A percentile compares a stretch with the other conserved stretches of the same genome.
Conservation (phyloP, 2,329 filamentous ascomycete genomes). For the Sporothrix sp. region DNA sequence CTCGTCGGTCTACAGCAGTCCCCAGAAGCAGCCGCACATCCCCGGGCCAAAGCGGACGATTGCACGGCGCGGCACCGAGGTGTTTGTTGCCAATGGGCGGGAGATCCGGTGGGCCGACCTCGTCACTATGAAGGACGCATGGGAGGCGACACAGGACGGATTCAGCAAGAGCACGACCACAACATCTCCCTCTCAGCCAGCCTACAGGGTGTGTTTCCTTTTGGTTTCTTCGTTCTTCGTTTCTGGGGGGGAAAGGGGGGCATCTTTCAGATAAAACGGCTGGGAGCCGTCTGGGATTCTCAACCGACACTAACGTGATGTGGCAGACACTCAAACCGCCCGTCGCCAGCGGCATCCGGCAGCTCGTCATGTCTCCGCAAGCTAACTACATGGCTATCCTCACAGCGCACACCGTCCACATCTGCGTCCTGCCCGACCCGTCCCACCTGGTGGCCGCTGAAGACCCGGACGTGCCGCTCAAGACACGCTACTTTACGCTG, state of each 20-base stretch:
- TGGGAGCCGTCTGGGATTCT: no score
- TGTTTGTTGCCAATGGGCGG: constrained; percentile 80
- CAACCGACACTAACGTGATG: neutral
- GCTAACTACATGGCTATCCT: constrained; percentile 74
- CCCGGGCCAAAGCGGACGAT: constrained; percentile 55
- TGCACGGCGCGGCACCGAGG: constrained; percentile 71
- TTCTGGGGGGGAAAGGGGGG: no score
- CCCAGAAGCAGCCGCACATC: constrained; percentile 32
- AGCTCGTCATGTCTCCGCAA: constrained; percentile 75
- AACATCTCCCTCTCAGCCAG: constrained; percentile 21
- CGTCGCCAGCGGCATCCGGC: constrained; percentile 71
- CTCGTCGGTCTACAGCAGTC: constrained; percentile 12
- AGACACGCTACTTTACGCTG: constrained; percentile 80
- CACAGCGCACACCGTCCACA: constrained; percentile 78
- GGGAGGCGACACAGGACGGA: constrained; percentile 30
- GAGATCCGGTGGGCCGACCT: constrained; percentile 90
- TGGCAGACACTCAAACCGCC: constrained; percentile 65
- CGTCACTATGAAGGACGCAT: constrained; percentile 61
- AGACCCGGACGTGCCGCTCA: constrained; percentile 52
- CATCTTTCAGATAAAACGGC: no score
- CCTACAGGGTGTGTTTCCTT: constrained; percentile 35
- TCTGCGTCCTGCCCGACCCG: constrained; percentile 74
- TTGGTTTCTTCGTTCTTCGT: neutral
- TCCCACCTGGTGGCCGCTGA: constrained; percentile 65
- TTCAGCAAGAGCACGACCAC: constrained; percentile 15